Conservation (phyloP, 192 early-diverging fungal species). For the Podila minutissima region DNA sequence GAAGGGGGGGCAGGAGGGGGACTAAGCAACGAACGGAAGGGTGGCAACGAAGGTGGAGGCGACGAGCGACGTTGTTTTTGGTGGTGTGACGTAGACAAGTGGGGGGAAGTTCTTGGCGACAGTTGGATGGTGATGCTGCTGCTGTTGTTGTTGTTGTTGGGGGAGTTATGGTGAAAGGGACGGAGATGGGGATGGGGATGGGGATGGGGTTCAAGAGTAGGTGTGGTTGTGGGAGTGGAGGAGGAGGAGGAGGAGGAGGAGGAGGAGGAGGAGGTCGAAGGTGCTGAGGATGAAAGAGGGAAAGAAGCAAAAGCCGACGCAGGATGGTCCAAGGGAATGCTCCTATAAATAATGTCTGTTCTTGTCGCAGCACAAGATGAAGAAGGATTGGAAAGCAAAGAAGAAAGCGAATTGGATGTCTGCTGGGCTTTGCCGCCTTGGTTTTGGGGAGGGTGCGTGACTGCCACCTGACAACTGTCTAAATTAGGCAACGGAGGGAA, state of each 20-base stretch:
- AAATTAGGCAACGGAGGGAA: background rate
- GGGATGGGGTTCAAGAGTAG: background rate
- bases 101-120: no score
- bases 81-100: background rate
- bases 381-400: background rate
- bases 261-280: background rate
- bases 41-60: background rate
- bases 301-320: constrained; percentile 1
- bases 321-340: background rate
- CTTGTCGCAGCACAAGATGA: background rate
- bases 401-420: background rate
- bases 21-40: background rate
- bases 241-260: background rate
- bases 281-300: background rate
- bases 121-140: background rate
- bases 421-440: background rate
- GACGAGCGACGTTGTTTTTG: background rate
- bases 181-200: background rate
- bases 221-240: background rate
- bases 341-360: background rate
- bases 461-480: background rate
- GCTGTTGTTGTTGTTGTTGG: background rate
- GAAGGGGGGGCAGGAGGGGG: background rate
- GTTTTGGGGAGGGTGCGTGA: background rate
- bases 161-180: background rate